Evolutionary conservation across 441 rosid species (phyloP).

Genomic region (Capsella rubella): DNA sequence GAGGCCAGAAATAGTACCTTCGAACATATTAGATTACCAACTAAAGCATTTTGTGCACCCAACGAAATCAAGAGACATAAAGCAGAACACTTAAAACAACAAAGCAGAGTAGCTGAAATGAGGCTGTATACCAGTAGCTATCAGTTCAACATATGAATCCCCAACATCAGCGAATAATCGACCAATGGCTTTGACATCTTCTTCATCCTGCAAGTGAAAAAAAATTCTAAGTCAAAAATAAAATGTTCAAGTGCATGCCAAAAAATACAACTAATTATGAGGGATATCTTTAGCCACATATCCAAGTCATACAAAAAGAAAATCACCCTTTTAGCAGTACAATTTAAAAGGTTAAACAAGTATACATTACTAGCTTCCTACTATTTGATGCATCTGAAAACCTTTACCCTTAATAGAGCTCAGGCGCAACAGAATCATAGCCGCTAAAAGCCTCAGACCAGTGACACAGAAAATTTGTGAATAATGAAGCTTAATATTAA

Average conservation of each 20-base stretch:
- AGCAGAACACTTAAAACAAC: constrained; percentile 32
- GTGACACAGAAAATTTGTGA: constrained; percentile 21
- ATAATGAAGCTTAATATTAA: constrained; percentile 14
- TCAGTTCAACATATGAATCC: constrained; percentile 95
- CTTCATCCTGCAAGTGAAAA: constrained; percentile 82
- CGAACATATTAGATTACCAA: constrained; percentile 25
- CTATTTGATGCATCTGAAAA: constrained; percentile 6
- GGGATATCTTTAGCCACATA: constrained; percentile 23
- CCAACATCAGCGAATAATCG: constrained; percentile 98
- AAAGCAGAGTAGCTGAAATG: constrained; percentile 25
- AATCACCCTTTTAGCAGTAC: not conserved
- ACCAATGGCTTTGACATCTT: constrained; percentile 98
- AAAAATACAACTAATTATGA: constrained; percentile 11
- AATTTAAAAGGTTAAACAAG: not conserved
- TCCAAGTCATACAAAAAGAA: constrained; percentile 14
- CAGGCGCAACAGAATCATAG: constrained; percentile 26
- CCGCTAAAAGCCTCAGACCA: constrained; percentile 32
- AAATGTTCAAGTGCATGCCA: constrained; percentile 27
- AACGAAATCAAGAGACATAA: constrained; percentile 36
- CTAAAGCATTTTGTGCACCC: constrained; percentile 23
- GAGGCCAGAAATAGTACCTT: constrained; percentile 34
- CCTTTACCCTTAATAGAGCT: not conserved
- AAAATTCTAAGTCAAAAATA: constrained; percentile 24
- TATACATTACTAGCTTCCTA: constrained; percentile 4
- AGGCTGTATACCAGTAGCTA: constrained; percentile 78